phyloP scores from a whole-genome alignment of 306 rosid species.

The Biancaea sappan region DNA sequence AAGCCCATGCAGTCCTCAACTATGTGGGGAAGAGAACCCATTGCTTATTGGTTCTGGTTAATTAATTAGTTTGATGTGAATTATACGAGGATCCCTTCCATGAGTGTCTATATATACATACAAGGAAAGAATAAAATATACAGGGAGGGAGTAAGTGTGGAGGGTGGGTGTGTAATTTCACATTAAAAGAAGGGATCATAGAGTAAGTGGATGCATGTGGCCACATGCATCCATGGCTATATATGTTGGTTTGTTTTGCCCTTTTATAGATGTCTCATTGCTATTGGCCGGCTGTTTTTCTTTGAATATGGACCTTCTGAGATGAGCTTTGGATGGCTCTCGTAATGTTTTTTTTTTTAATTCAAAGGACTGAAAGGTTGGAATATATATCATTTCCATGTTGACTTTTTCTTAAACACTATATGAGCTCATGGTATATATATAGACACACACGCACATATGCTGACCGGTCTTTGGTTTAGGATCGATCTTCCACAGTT shows the following conservation, averaged over 20 bases:
- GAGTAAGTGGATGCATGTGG: background rate
- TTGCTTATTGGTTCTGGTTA: constrained; percentile 12
- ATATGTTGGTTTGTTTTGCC: no score
- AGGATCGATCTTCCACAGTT: no score
- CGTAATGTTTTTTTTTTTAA: background rate
- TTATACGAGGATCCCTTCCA: background rate
- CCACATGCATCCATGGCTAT: background rate
- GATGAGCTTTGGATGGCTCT: background rate
- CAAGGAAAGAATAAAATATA: background rate
- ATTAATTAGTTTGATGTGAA: background rate
- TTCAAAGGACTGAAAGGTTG: background rate
- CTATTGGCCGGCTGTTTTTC: background rate
- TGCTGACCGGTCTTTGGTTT: no score
- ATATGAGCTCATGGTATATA: no score
- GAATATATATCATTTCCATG: background rate
- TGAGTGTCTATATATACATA: background rate
- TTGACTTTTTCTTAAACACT: background rate
- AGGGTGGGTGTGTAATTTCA: constrained; percentile 10
- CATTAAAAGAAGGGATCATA: background rate
- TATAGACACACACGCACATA: no score
- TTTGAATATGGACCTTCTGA: background rate
- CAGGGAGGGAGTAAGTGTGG: background rate
- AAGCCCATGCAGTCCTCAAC: constrained; percentile 95
- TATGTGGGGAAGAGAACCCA: constrained; percentile 77
- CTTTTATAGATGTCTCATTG: background rate